Base-by-base conservation (phyloP, 140 eudicot species). In the Erigeron philadelphicus region DNA sequence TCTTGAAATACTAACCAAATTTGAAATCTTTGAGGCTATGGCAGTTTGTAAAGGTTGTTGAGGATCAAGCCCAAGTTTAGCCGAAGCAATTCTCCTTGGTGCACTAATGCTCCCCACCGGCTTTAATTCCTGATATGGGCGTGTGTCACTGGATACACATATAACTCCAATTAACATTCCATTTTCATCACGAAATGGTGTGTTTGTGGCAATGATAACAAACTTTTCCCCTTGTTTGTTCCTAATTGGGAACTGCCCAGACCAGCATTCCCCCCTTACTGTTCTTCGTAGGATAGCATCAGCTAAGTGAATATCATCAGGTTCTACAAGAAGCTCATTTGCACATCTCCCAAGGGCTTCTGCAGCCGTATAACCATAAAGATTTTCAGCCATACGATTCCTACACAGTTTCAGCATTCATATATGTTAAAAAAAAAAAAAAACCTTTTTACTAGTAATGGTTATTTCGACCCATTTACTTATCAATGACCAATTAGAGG, bases 11-110 rank as follows among this genome's bases (percentile, higher is more conserved):
- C 97, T 72, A n/a, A 89, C 97, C 88, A 89, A 75, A 76, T 87
- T 84, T 38, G 99, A 87, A 52, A 94, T 68, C 64, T 83, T 94
- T 11, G 95, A 89, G 64, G 95, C 89, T 2, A 94, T 80, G 23
- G 97, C 95, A 72, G 70, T 84, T 79, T 87, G 99, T 41, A 89
- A 75, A 60, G 99, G 95, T 77, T 94, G 95, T 71, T 94, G 95
- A 48, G 95, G 94, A 85, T 87, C 99, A 77, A 89, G 90, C 44
- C 97, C 97, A 47, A 94, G 95, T 77, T 78, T 89, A 54, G 90
- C 83, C 0, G 90, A 81, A 66, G 87, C 90, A 52, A 80, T 83
- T 69, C 74, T 82, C 61, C 80, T 80, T 7, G 85, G 82, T 73
- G 88, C 79, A 67, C 86, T 83, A 66, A 76, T 74, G 66, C 68